A percentile compares a stretch with the other conserved stretches of the same genome.
These are phyloP conservation scores for Pseudogymnoascus sp. DNA, from an alignment of 2,329 filamentous ascomycete genomes.

Conservation along the genomic window DNA sequence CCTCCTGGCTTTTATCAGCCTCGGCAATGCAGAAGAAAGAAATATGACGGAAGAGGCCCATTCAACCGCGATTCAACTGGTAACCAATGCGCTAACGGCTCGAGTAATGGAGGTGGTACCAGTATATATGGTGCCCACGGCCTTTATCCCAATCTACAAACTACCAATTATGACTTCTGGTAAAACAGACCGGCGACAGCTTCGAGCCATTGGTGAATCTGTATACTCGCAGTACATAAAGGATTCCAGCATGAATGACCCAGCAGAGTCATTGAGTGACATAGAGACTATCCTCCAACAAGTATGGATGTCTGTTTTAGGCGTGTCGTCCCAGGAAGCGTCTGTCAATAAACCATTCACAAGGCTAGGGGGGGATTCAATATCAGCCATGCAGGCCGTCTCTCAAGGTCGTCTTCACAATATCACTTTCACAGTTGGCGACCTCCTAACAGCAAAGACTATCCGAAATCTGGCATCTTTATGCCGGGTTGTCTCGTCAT, in stretches of 20 bases:
- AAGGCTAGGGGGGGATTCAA: slow-evolving; percentile 16
- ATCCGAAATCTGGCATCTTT: slow-evolving; percentile 11
- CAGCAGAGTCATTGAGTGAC: background rate
- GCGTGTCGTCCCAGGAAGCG: background rate
- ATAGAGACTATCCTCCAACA: background rate
- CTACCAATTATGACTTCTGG: slow-evolving; percentile 14
- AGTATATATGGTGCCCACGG: slow-evolving; percentile 18
- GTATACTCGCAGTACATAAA: background rate
- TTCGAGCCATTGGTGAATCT: background rate
- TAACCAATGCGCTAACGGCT: slow-evolving; percentile 3
- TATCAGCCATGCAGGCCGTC: slow-evolving; percentile 20
- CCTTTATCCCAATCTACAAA: background rate
- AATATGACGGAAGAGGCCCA: slow-evolving; percentile 9
- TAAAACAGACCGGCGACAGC: slow-evolving; percentile 13
- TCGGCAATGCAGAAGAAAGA: background rate
- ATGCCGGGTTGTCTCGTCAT: background rate
- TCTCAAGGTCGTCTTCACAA: slow-evolving; percentile 11
- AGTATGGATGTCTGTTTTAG: background rate
- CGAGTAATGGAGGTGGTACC: slow-evolving; percentile 10
- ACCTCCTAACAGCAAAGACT: slow-evolving; percentile 18
- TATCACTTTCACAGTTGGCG: slow-evolving; percentile 15
- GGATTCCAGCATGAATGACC: slow-evolving; percentile 14
- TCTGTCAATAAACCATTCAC: slow-evolving; percentile 12
- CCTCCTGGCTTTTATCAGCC: background rate
- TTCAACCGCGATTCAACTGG: background rate